A percentile compares a stretch with the other conserved stretches of the same genome.
Conservation (phyloP, 2,329 filamentous ascomycete species). For the Pezicula rhizophila region DNA sequence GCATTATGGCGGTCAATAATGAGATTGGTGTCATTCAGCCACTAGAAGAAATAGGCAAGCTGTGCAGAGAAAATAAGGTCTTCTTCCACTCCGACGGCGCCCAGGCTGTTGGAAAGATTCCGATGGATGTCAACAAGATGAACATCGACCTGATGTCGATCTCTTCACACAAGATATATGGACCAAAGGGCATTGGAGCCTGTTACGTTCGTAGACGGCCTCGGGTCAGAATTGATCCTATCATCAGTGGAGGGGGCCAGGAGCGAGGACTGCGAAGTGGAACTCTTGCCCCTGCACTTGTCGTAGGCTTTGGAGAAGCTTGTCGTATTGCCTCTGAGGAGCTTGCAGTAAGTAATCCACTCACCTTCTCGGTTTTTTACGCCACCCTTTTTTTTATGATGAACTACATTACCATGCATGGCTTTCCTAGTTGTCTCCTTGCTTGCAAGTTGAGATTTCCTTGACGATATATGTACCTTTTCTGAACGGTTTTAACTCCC, state of each 20-base stretch:
- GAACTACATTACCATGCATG: constrained; percentile 79
- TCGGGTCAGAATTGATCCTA: constrained; percentile 86
- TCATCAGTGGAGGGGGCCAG: constrained; percentile 94
- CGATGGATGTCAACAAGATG: constrained; percentile 93
- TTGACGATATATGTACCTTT: constrained; percentile 27
- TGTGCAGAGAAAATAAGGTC: constrained; percentile 86
- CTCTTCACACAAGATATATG: constrained; percentile 97
- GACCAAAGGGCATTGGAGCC: constrained; percentile 92
- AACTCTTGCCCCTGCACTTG: constrained; percentile 81
- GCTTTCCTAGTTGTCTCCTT: constrained; percentile 69
- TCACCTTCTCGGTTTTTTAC: constrained; percentile 10
- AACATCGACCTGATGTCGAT: constrained; percentile 99
- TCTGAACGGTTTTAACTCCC: constrained; percentile 16
- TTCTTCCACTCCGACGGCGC: constrained; percentile 98
- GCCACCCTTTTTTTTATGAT: constrained; percentile 50
- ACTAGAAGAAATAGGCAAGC: constrained; percentile 82
- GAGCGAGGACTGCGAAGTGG: constrained; percentile 92
- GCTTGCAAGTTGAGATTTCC: constrained; percentile 29
- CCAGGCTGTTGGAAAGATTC: constrained; percentile 98
- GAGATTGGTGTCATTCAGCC: constrained; percentile 99
- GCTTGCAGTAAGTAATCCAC: constrained; percentile 64
- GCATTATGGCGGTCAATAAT: constrained; percentile 99
- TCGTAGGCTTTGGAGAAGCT: constrained; percentile 92
- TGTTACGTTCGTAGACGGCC: constrained; percentile 92
- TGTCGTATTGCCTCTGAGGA: constrained; percentile 88